Percentiles rank a stretch among this genome's conserved stretches.
phyloP scores from a whole-genome alignment of 1,284 basidiomycete genomes.

The Albatrellus sp. region DNA sequence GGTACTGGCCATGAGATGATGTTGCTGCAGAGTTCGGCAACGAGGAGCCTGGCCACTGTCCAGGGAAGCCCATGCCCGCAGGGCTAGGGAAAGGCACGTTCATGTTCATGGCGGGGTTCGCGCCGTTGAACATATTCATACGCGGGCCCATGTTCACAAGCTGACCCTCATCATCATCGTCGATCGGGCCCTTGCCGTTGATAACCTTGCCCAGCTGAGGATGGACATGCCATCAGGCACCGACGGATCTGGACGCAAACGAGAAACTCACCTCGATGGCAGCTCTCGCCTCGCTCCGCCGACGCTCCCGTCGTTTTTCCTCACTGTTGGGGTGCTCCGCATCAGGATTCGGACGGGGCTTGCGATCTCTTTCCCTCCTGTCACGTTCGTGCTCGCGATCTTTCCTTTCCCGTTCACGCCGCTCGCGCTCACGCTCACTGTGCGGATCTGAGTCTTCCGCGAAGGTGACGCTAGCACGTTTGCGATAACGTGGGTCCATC shows the following conservation, averaged over 20 bases:
- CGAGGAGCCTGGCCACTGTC: not conserved
- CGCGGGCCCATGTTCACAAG: conserved; percentile 19
- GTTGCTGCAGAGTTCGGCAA: not conserved
- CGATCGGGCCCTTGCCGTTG: conserved; percentile 56
- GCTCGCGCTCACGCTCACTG: conserved; percentile 17
- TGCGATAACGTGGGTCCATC: conserved; percentile 5
- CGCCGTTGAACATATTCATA: conserved; percentile 15
- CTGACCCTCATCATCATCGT: conserved; percentile 43
- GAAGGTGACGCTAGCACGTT: conserved; percentile 45
- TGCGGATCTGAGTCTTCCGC: conserved; percentile 19
- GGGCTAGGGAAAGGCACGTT: conserved; percentile 4
- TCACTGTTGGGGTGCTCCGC: conserved; percentile 23
- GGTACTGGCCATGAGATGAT: not conserved
- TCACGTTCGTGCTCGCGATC: conserved; percentile 15
- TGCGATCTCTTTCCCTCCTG: conserved; percentile 4
- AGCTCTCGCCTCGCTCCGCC: conserved; percentile 63
- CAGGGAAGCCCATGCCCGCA: not conserved
- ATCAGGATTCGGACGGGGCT: not conserved
- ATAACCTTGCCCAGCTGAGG: conserved; percentile 74
- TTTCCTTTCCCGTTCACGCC: conserved; percentile 18
- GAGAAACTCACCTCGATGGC: conserved; percentile 56
- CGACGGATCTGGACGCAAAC: conserved; percentile 2
- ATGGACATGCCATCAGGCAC: not conserved
- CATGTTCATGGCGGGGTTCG: conserved; percentile 2
- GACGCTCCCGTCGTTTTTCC: conserved; percentile 47